These are phyloP conservation scores for Chalciporus piperatus DNA, from an alignment of 768 basidiomycete species.

Conservation along the genomic window DNA sequence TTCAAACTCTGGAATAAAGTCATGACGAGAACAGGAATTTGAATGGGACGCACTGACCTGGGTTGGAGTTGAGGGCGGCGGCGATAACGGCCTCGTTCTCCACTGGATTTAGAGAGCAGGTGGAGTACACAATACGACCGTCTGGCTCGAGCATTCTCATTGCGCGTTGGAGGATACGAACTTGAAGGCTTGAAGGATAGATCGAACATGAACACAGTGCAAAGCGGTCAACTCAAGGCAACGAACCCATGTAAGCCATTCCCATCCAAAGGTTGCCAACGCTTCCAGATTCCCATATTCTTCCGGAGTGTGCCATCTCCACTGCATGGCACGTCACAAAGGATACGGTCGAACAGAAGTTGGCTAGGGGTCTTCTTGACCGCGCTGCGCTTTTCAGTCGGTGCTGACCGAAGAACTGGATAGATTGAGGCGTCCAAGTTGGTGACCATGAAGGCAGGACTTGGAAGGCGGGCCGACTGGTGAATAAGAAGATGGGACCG, in stretches of 20 bases:
- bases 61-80: slow-evolving; percentile 68
- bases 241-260: slow-evolving; percentile 86
- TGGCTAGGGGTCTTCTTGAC: slow-evolving; percentile 41
- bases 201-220: slow-evolving; percentile 1
- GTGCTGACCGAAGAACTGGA: slow-evolving; percentile 51
- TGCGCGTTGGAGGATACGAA: slow-evolving; percentile 87
- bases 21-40: too few relatives aligned
- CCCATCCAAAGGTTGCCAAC: slow-evolving; percentile 85
- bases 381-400: slow-evolving; percentile 28
- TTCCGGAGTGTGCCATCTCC: slow-evolving; percentile 96
- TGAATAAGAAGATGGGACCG: slow-evolving; percentile 96
- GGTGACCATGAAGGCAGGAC: slow-evolving; percentile 90
- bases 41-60: slow-evolving; percentile 12
- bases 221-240: neutral
- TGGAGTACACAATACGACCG: slow-evolving; percentile 97
- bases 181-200: slow-evolving; percentile 64
- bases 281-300: slow-evolving; percentile 93
- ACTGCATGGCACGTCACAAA: slow-evolving; percentile 97
- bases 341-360: slow-evolving; percentile 86
- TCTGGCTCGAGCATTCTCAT: slow-evolving; percentile 80
- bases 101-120: slow-evolving; percentile 93
- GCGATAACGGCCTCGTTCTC: slow-evolving; percentile 97
- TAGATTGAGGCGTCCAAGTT: slow-evolving; percentile 93
- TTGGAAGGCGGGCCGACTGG: slow-evolving; percentile 91
- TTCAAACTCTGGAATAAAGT: slow-evolving; percentile 49